Conservation (phyloP, 2,329 filamentous ascomycete species). For the Pleomassaria siparia region DNA sequence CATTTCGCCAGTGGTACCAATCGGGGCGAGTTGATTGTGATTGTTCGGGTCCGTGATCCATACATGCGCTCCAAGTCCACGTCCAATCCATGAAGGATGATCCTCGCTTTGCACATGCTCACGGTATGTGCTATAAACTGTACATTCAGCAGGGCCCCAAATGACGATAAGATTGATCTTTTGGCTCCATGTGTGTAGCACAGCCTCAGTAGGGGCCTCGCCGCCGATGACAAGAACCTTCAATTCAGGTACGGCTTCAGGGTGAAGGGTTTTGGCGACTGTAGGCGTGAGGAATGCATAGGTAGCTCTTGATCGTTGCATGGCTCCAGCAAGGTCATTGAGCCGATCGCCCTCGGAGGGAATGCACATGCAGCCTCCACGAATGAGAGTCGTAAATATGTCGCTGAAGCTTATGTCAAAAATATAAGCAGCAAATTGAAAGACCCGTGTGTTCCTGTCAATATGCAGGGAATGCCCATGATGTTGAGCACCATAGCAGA, state of each 20-base stretch:
- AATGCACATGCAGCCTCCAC: constrained; percentile 44
- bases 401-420: constrained; percentile 51
- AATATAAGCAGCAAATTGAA: constrained; percentile 46
- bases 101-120: not conserved
- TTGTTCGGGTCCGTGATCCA: constrained; percentile 38
- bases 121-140: constrained; percentile 33
- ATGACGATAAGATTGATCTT: constrained; percentile 41
- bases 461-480: constrained; percentile 36
- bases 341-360: constrained; percentile 50
- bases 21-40: constrained; percentile 28
- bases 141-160: constrained; percentile 50
- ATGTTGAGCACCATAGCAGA: constrained; percentile 41
- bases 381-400: constrained; percentile 44
- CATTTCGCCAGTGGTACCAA: constrained; percentile 46
- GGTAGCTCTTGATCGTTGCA: constrained; percentile 15
- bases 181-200: constrained; percentile 38
- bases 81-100: constrained; percentile 40
- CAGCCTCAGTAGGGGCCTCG: constrained; percentile 39
- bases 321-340: constrained; percentile 49
- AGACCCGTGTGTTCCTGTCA: constrained; percentile 33
- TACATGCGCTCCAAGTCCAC: constrained; percentile 15
- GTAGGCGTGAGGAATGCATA: constrained; percentile 55
- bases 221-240: constrained; percentile 40
- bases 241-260: constrained; percentile 46
- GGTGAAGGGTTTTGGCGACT: constrained; percentile 51